A percentile compares a stretch with the other conserved stretches of the same genome.
phyloP scores from a whole-genome alignment of 2,329 filamentous ascomycete species.

The Endocalyx cinctus region DNA sequence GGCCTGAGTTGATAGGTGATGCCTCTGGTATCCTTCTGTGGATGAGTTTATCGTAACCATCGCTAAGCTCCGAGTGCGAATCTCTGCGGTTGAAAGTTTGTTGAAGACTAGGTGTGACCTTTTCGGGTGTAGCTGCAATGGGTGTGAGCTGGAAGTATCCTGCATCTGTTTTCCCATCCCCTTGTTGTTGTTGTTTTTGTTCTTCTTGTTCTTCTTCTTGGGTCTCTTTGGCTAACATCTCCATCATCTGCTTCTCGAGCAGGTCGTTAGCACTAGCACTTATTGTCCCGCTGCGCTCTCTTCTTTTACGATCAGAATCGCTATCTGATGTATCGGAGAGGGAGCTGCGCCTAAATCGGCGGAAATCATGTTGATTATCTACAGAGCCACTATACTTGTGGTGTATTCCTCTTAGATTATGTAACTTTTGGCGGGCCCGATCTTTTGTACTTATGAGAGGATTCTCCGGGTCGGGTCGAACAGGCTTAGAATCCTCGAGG shows the following conservation, averaged over 20 bases:
- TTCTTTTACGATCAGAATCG: constrained; percentile 42
- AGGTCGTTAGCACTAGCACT: constrained; percentile 48
- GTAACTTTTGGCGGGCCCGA: constrained; percentile 56
- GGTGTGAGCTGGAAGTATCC: constrained; percentile 15
- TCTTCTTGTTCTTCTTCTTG: constrained; percentile 34
- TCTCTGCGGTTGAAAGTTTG: constrained; percentile 10
- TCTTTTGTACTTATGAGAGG: constrained; percentile 51
- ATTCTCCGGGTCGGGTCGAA: constrained; percentile 34
- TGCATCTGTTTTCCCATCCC: neutral
- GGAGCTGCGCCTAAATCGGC: constrained; percentile 48
- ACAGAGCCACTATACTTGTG: constrained; percentile 49
- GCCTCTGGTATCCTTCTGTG: constrained; percentile 14
- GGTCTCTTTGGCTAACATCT: constrained; percentile 54
- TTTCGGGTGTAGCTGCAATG: constrained; percentile 24
- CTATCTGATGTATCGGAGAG: constrained; percentile 58
- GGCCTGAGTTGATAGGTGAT: constrained; percentile 29
- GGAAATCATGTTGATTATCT: constrained; percentile 48
- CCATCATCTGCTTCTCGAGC: constrained; percentile 58
- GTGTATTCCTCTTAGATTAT: constrained; percentile 50
- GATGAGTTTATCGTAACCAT: constrained; percentile 12
- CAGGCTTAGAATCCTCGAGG: constrained; percentile 9
- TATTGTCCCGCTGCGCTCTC: constrained; percentile 41
- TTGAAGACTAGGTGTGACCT: constrained; percentile 7
- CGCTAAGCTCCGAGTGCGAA: constrained; percentile 15
- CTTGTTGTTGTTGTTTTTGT: neutral